A percentile compares a stretch with the other conserved stretches of the same genome.
These are phyloP conservation scores for Chaetomium strumarium DNA, from an alignment of 2,329 filamentous ascomycete species.

Conservation along the genomic window DNA sequence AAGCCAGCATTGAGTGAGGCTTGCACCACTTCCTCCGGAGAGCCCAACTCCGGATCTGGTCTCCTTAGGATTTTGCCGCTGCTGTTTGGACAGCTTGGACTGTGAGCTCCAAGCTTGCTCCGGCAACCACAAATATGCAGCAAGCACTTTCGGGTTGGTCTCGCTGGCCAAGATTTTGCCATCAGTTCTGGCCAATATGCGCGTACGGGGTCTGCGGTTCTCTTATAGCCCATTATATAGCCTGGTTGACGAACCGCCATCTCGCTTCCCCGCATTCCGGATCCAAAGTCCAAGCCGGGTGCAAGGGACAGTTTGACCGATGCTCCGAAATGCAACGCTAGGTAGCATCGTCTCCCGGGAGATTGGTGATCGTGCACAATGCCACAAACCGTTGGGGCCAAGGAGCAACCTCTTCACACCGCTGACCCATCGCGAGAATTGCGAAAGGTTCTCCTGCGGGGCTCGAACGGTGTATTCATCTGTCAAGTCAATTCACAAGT, in stretches of 20 bases:
- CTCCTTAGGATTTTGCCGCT: too few relatives aligned
- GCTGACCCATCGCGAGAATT: background rate
- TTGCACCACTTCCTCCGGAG: too few relatives aligned
- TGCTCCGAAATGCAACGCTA: slow-evolving; percentile 1
- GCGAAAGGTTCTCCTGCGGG: background rate
- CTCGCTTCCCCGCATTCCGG: slow-evolving; percentile 10
- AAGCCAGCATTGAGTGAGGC: too few relatives aligned
- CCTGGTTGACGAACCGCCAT: background rate
- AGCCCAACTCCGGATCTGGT: too few relatives aligned
- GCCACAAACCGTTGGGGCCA: background rate
- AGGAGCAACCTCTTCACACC: background rate
- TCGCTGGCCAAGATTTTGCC: background rate
- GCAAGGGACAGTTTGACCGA: background rate
- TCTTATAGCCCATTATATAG: background rate
- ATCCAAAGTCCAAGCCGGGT: background rate
- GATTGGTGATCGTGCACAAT: background rate
- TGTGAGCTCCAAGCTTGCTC: too few relatives aligned
- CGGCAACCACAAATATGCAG: too few relatives aligned
- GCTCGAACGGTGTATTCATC: background rate
- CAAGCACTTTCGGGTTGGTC: background rate
- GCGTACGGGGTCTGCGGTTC: background rate
- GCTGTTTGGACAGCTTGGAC: too few relatives aligned
- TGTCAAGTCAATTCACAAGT: too few relatives aligned
- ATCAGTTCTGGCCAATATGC: background rate
- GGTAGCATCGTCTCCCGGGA: background rate